Evolutionary conservation across 768 basidiomycete species (phyloP).

Genomic region (Serendipita vermifera): DNA sequence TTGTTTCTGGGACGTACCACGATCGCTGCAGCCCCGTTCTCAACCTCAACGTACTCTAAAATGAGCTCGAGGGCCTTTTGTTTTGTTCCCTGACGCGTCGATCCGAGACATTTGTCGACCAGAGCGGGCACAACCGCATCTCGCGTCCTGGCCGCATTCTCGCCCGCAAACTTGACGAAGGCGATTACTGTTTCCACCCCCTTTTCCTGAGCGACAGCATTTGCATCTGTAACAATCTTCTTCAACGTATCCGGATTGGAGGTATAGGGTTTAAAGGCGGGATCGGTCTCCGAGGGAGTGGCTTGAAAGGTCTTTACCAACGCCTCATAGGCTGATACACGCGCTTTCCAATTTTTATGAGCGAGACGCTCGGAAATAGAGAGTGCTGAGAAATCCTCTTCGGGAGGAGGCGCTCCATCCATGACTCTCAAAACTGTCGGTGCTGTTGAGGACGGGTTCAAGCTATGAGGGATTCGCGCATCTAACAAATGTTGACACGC

Average conservation of each 20-base stretch:
- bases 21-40: slow-evolving; percentile 75
- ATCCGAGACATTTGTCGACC: slow-evolving; percentile 93
- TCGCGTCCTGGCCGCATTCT: slow-evolving; percentile 69
- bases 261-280: slow-evolving; percentile 82
- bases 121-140: slow-evolving; percentile 75
- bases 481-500: neutral
- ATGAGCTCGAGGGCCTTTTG: slow-evolving; percentile 73
- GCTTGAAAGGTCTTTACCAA: slow-evolving; percentile 78
- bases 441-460: neutral
- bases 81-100: slow-evolving; percentile 80
- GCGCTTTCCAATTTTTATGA: slow-evolving; percentile 99
- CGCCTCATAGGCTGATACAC: slow-evolving; percentile 81
- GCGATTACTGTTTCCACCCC: slow-evolving; percentile 80
- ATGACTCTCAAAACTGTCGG: slow-evolving; percentile 37
- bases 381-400: slow-evolving; percentile 82
- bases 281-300: slow-evolving; percentile 86
- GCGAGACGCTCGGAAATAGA: slow-evolving; percentile 66
- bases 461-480: neutral
- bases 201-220: slow-evolving; percentile 97
- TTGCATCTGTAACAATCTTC: slow-evolving; percentile 80
- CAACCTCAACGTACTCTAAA: slow-evolving; percentile 85
- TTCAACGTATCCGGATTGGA: slow-evolving; percentile 65
- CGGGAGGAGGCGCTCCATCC: slow-evolving; percentile 85
- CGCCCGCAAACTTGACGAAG: slow-evolving; percentile 84
- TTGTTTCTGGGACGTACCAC: slow-evolving; percentile 49